A percentile compares a stretch with the other conserved stretches of the same genome.
Evolutionary conservation across 371 early-diverging fungal species (phyloP).

Genomic region (Zopfochytrium polystomum): DNA sequence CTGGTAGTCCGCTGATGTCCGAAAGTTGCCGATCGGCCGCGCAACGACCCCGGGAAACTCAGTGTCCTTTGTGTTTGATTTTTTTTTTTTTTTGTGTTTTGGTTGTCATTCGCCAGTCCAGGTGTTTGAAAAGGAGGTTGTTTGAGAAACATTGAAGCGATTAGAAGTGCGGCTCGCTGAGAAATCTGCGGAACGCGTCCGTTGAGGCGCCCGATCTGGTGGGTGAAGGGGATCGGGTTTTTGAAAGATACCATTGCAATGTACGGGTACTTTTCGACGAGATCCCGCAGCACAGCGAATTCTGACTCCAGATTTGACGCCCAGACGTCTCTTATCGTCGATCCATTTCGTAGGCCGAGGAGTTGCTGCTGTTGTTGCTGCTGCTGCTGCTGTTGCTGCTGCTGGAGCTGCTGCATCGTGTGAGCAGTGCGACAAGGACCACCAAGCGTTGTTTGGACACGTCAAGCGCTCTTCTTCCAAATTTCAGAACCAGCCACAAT

Average conservation of each 20-base stretch:
- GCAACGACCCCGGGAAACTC: slow-evolving; percentile 99
- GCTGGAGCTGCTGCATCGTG: no score
- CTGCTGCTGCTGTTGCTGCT: no score
- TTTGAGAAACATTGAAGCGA: background rate
- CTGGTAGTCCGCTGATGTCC: slow-evolving; percentile 92
- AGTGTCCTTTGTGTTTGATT: slow-evolving; percentile 76
- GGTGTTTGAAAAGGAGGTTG: slow-evolving; percentile 1
- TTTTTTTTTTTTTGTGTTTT: no score
- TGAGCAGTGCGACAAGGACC: no score
- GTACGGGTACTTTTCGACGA: slow-evolving; percentile 92
- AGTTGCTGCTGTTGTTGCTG: background rate
- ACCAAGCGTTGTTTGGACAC: no score
- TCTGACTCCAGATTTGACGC: slow-evolving; percentile 95
- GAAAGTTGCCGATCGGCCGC: slow-evolving; percentile 95
- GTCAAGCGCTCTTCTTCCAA: no score
- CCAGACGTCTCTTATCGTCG: slow-evolving; percentile 59
- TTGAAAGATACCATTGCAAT: slow-evolving; percentile 83
- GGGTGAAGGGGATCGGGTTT: background rate
- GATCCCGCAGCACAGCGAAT: slow-evolving; percentile 84
- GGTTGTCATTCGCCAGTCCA: background rate
- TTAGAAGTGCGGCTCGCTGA: background rate
- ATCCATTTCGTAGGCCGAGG: no score
- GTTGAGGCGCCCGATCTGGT: background rate
- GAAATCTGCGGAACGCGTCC: background rate
- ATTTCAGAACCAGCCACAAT: no score